phyloP scores from a whole-genome alignment of 129 eudicot species.

The Artemisia annua region DNA sequence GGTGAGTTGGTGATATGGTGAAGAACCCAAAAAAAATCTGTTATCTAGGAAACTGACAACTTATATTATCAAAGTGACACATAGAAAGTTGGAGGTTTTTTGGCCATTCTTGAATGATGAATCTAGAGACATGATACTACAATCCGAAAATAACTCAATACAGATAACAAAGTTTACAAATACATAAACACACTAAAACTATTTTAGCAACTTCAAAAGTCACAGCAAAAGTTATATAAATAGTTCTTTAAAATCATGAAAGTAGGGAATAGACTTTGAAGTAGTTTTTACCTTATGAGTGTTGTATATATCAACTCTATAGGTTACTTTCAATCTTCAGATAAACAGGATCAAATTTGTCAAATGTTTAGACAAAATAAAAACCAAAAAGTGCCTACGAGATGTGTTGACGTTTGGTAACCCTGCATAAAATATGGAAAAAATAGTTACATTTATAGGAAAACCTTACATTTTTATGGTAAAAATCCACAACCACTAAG shows the following conservation, averaged over 20 bases:
- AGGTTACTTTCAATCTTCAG: no score
- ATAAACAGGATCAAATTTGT: no score
- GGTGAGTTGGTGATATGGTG: no score
- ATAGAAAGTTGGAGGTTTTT: no score
- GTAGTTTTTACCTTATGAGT: neutral
- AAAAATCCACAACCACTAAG: slow-evolving; percentile 24
- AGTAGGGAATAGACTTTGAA: no score
- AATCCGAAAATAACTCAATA: no score
- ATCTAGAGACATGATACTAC: no score
- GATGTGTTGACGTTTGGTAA: neutral
- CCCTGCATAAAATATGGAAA: neutral
- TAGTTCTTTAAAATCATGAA: neutral
- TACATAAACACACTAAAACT: neutral
- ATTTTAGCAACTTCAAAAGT: neutral
- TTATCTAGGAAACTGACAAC: no score
- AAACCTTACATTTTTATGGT: slow-evolving; percentile 13
- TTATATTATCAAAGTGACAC: no score
- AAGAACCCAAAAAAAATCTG: no score
- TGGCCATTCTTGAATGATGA: no score
- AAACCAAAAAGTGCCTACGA: neutral
- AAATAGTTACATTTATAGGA: neutral
- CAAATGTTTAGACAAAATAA: no score
- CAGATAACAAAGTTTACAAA: neutral
- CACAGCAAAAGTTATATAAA: neutral
- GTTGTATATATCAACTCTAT: neutral